Percentiles rank a stretch among this genome's conserved stretches.
Evolutionary conservation across 768 basidiomycete species (phyloP).

Genomic region (Termitomyces sp.): DNA sequence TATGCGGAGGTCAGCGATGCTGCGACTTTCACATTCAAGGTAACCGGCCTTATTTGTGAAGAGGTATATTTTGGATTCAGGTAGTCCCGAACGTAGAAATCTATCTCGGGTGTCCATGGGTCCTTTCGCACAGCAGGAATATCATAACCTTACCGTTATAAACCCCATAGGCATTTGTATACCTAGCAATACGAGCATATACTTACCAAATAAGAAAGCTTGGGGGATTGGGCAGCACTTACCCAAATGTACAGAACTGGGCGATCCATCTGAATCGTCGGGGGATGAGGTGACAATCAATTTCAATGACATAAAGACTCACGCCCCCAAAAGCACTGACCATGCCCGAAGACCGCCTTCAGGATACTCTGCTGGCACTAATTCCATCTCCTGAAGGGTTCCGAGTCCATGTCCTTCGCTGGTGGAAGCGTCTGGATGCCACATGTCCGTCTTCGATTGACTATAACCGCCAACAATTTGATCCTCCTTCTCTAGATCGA

Average conservation of each 20-base stretch:
- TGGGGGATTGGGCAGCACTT: background rate
- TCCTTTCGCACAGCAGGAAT: background rate
- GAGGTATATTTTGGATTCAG: conserved; percentile 19
- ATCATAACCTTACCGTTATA: conserved; percentile 18
- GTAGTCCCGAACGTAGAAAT: conserved; percentile 26
- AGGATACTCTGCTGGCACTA: conserved; percentile 12
- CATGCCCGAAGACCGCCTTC: conserved; percentile 24
- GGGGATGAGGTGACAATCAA: background rate
- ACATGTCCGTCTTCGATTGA: background rate
- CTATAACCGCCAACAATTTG: background rate
- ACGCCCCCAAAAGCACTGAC: conserved; percentile 24
- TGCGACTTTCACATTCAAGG: background rate
- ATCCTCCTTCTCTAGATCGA: background rate
- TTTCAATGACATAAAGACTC: conserved; percentile 1
- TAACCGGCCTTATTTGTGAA: conserved; percentile 22
- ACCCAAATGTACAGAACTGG: conserved; percentile 27
- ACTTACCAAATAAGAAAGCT: background rate
- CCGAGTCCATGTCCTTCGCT: background rate
- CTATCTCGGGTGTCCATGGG: conserved; percentile 6
- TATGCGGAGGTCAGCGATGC: conserved; percentile 4
- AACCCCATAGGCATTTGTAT: conserved; percentile 22
- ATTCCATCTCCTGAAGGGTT: background rate
- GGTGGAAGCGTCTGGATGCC: background rate
- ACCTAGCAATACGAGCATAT: conserved; percentile 10
- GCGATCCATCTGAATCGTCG: conserved; percentile 16